Base-by-base conservation (phyloP, 2,329 filamentous ascomycete species). In the Chalara sp. region DNA sequence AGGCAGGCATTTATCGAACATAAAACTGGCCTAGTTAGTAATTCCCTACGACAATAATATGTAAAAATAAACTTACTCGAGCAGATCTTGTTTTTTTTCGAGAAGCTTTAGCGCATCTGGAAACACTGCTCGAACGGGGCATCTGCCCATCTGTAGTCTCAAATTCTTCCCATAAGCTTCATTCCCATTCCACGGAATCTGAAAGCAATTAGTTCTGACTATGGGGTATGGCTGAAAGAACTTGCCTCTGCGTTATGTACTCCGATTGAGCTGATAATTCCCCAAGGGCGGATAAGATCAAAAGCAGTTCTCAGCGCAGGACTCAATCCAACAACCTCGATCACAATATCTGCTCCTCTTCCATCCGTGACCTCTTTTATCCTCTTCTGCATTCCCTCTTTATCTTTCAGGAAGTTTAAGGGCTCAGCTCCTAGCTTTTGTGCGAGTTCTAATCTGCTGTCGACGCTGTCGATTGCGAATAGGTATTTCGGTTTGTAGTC, bases 391-490 rank as follows among this genome's bases (percentile, higher is more conserved):
- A 21, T 76, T 3, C 76, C 80, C 39, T 83, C 80, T 45, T 76
- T 76, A 53, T 88, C 80, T 2, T 73, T 81, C 62, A 78, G 70
- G 68, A 92, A 92, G 66, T 95, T 91, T 69, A 90, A 82, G 1
- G 88, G 84, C 67, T 92, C 89, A 2, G 89, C 91, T 3, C 90
- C 90, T 1, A 96, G 73, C 2, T 72, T 76, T 64, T 75, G 79
- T 29, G 90, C 91, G 41, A 88, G 74, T 48, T 86, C 81, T 41
- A 96, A 75, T 50, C 91, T 78, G 53, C 81, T 83, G 3, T 85
- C 81, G 6, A 95, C 80, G 6, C 84, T 83, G 68, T 95, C 89
- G 46, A 95, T 79, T 5, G 88, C 89, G 54, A 95, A 82, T 2
- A 95, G 68, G 62, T 87, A 76, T 65, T 83, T 86, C 1, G 89